Evolutionary conservation across 148 eudicot genomes (phyloP), one percentile per base, ranked within the genome.

Genomic region (Fallopia convolvulus): DNA sequence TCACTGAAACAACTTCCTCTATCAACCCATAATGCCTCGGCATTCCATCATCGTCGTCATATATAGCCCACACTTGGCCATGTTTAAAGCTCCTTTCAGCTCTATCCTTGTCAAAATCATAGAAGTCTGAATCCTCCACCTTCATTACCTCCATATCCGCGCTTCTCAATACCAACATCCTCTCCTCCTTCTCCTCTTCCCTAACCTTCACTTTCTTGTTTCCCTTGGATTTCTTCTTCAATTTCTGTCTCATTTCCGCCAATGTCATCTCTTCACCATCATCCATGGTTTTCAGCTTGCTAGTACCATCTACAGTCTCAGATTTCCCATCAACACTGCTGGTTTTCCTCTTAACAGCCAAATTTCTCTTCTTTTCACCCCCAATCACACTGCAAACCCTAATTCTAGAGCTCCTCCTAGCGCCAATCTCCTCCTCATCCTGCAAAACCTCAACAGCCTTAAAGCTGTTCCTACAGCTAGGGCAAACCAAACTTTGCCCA

Each of bases 51-150:
- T 83, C 89, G 46, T 91, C 96, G 20, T 91, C 99, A 80, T 92
- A 95, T 32, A 90, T 75, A 17, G 99, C 93, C 99, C 99, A 95
- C 9, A 92, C 85, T 81, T 95, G 97, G 49, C 97, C 94, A 81
- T 86, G 86, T 85, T 87, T 89, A 56, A 95, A 93, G 83, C 90
- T 88, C 85, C 82, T 87, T 80, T 84, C 99, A 18, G 82, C 83
- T 80, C 97, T 88, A 72, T 90, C 97, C 79, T 74, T 84, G 65
- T 91, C 97, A 70, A 95, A 95, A 83, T 95, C 93, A 66, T 93
- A 89, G 81, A 91, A 95, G 61, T 92, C 97, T 0, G 94, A 93
- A 82, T 95, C 94, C 66, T 86, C 94, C 71, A 92, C 97, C 0
- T 85, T 49, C 92, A 95, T 87, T 15, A 88, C 85, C 74, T 85